Conservation (phyloP, 345 rosid genomes). For the Bretschneidera sinensis region DNA sequence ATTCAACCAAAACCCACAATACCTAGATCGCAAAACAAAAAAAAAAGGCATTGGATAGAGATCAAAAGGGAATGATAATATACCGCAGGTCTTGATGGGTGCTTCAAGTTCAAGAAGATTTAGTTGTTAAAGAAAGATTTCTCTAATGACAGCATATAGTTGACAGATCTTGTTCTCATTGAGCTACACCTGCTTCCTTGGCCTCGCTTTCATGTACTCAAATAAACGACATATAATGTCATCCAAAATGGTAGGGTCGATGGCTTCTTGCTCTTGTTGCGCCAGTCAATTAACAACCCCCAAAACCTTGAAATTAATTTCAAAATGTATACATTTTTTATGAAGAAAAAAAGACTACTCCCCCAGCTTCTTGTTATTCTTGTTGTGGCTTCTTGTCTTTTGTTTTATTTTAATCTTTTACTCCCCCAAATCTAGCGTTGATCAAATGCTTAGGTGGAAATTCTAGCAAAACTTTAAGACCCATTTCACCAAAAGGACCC, state of each 20-base stretch:
- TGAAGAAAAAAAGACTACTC: too few relatives aligned
- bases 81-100: conserved; percentile 96
- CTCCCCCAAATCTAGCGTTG: too few relatives aligned
- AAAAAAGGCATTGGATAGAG: background rate
- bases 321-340: too few relatives aligned
- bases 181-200: conserved; percentile 77
- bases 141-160: conserved; percentile 55
- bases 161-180: conserved; percentile 83
- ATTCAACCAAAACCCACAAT: conserved; percentile 1
- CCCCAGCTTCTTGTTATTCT: background rate
- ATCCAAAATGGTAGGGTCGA: conserved; percentile 63
- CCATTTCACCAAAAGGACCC: too few relatives aligned
- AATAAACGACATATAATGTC: conserved; percentile 62
- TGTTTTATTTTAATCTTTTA: too few relatives aligned
- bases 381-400: background rate
- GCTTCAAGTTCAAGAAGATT: conserved; percentile 88
- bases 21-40: background rate
- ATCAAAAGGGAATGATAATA: too few relatives aligned
- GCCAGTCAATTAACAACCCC: conserved; percentile 29
- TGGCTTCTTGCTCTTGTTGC: conserved; percentile 54
- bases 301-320: background rate
- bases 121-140: conserved; percentile 81
- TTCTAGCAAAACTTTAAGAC: too few relatives aligned
- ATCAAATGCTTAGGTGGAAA: too few relatives aligned
- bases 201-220: conserved; percentile 55